A percentile compares a stretch with the other conserved stretches of the same genome.
Evolutionary conservation across 2,329 filamentous ascomycete species (phyloP).

Genomic region (Fusarium tjaetaba): DNA sequence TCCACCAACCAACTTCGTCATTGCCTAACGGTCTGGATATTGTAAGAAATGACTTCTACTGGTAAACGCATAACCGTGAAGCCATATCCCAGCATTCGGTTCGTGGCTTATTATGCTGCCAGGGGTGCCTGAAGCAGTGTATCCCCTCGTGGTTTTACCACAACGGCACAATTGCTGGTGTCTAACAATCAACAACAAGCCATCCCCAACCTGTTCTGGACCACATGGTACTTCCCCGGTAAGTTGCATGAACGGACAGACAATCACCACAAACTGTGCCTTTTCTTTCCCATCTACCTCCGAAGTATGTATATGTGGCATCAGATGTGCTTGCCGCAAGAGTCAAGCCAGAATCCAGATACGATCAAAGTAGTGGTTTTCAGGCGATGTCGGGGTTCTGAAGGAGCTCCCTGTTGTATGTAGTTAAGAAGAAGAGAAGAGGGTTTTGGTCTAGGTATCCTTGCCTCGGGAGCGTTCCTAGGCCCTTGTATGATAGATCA

Average conservation of each 20-base stretch:
- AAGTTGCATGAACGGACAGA: neutral
- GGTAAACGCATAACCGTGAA: conserved; percentile 26
- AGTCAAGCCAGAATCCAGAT: neutral
- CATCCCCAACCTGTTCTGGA: neutral
- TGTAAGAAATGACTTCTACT: conserved; percentile 11
- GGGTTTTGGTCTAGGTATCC: neutral
- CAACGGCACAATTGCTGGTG: neutral
- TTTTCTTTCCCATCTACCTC: neutral
- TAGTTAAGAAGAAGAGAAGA: neutral
- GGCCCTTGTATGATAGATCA: conserved; percentile 4
- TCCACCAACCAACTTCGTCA: conserved; percentile 8
- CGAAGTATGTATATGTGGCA: neutral
- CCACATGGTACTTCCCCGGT: neutral
- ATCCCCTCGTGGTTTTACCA: conserved; percentile 10
- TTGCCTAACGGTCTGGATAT: conserved; percentile 31
- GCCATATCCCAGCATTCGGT: conserved; percentile 24
- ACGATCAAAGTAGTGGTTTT: neutral
- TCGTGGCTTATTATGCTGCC: conserved; percentile 31
- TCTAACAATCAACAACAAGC: neutral
- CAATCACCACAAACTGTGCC: neutral
- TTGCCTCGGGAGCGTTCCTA: conserved; percentile 3
- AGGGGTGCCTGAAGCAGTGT: conserved; percentile 8
- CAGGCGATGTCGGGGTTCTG: neutral
- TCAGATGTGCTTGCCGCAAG: neutral
- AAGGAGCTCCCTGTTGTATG: neutral